Evolutionary conservation across 2,329 filamentous ascomycete species (phyloP).

Genomic region (Blumeriella jaapii): DNA sequence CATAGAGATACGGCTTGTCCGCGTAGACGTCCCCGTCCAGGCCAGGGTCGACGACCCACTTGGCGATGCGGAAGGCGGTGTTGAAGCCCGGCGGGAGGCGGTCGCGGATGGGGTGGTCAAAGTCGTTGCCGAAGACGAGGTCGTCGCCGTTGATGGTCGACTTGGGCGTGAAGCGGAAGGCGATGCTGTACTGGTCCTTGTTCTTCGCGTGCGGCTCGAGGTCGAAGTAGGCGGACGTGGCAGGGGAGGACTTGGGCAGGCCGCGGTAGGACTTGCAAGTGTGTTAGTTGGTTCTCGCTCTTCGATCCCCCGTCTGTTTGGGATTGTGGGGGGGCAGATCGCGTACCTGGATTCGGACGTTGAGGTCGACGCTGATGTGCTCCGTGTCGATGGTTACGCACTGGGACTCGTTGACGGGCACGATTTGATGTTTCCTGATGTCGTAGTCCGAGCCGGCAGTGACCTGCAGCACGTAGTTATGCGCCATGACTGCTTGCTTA

Average conservation of each 20-base stretch:
- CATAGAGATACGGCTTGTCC: slow-evolving; percentile 77
- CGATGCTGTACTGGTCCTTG: slow-evolving; percentile 75
- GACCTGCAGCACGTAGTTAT: slow-evolving; percentile 69
- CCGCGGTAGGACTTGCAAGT: slow-evolving; percentile 42
- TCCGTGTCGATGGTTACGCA: slow-evolving; percentile 51
- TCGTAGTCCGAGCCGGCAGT: slow-evolving; percentile 75
- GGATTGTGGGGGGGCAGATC: slow-evolving; percentile 19
- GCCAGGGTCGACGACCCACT: slow-evolving; percentile 84
- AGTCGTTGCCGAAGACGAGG: slow-evolving; percentile 90
- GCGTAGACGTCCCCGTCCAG: slow-evolving; percentile 84
- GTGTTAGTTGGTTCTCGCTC: slow-evolving; percentile 2
- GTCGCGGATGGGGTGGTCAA: slow-evolving; percentile 81
- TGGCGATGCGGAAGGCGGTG: slow-evolving; percentile 73
- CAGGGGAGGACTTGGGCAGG: slow-evolving; percentile 59
- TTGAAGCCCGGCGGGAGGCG: slow-evolving; percentile 76
- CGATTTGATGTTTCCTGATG: slow-evolving; percentile 53
- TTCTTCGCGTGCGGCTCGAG: slow-evolving; percentile 52
- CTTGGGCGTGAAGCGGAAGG: slow-evolving; percentile 68
- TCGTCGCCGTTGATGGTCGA: slow-evolving; percentile 32
- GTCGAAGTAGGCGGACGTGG: slow-evolving; percentile 67
- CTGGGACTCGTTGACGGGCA: slow-evolving; percentile 62
- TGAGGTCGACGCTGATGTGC: slow-evolving; percentile 54
- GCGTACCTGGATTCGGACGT: slow-evolving; percentile 57
- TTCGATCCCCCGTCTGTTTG: too few species aligned
- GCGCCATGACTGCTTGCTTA: slow-evolving; percentile 37